Conservation (phyloP, 805 yeast species). For the Cyberlindnera sargentensis region DNA sequence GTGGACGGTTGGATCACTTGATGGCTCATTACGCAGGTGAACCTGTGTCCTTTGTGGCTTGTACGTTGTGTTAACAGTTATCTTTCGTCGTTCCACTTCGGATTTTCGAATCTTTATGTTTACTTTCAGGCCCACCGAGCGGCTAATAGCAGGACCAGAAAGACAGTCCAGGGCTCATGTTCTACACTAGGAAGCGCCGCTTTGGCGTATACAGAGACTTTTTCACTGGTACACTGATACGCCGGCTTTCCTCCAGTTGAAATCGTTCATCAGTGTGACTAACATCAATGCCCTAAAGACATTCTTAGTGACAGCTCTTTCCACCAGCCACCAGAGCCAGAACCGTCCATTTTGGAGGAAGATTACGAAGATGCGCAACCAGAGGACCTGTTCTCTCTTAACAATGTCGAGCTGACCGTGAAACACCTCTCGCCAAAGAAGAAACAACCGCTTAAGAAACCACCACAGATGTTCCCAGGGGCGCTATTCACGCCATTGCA, state of each 20-base stretch:
- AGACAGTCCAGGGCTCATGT: slow-evolving; percentile 1
- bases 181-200: slow-evolving; percentile 15
- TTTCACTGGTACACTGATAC: slow-evolving; percentile 10
- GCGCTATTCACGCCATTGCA: not conserved
- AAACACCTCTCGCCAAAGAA: slow-evolving; percentile 11
- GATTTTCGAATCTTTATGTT: too few species aligned
- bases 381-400: slow-evolving; percentile 12
- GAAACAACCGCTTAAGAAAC: not conserved
- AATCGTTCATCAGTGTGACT: too few species aligned
- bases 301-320: not conserved
- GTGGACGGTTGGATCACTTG: slow-evolving; percentile 21
- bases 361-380: slow-evolving; percentile 1
- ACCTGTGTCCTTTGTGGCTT: not conserved
- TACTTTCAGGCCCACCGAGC: too few species aligned
- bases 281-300: not conserved
- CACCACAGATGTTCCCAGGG: not conserved
- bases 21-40: slow-evolving; percentile 8
- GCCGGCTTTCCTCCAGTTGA: not conserved
- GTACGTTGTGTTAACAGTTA: too few species aligned
- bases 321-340: not conserved
- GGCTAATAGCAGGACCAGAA: too few species aligned
- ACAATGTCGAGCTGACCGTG: slow-evolving; percentile 7
- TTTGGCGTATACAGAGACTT: slow-evolving; percentile 21
- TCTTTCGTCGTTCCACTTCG: too few species aligned
- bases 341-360: not conserved